A percentile compares a stretch with the other conserved stretches of the same genome.
Evolutionary conservation across 2,329 filamentous ascomycete genomes (phyloP).

Genomic region (Colletotrichum euphorbiae): DNA sequence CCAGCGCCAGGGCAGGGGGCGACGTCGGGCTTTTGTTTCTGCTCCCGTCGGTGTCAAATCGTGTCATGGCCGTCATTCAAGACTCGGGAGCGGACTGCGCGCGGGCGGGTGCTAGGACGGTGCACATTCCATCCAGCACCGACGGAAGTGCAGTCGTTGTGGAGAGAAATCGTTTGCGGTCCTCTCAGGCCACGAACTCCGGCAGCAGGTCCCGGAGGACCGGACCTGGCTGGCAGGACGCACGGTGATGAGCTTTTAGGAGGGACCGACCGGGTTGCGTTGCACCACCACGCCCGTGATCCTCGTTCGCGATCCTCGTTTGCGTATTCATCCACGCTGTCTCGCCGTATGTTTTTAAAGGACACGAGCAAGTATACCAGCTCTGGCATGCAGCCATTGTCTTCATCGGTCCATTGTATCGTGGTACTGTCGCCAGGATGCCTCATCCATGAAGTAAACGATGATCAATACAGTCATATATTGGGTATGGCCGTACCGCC

Average conservation of each 20-base stretch:
- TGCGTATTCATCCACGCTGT: too few species aligned
- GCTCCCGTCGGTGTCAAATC: conserved; percentile 9
- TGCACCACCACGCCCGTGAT: conserved; percentile 9
- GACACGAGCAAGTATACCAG: too few species aligned
- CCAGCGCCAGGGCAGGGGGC: too few species aligned
- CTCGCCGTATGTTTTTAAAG: too few species aligned
- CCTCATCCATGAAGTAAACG: too few species aligned
- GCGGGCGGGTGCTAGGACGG: conserved; percentile 20
- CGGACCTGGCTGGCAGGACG: conserved; percentile 21
- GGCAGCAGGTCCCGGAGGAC: background rate
- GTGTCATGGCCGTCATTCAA: background rate
- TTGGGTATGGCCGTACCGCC: too few species aligned
- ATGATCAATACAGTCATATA: too few species aligned
- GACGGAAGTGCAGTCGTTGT: conserved; percentile 2
- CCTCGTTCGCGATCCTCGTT: too few species aligned
- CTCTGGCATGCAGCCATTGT: too few species aligned
- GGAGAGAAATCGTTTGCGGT: background rate
- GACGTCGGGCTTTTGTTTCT: too few species aligned
- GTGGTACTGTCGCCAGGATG: too few species aligned
- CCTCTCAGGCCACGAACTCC: background rate
- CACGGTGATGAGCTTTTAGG: background rate
- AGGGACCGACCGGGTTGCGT: background rate
- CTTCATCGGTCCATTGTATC: too few species aligned
- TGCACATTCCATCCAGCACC: conserved; percentile 15
- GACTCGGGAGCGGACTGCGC: background rate